Evolutionary conservation across 306 rosid species (phyloP).

Genomic region (Inga laurina): DNA sequence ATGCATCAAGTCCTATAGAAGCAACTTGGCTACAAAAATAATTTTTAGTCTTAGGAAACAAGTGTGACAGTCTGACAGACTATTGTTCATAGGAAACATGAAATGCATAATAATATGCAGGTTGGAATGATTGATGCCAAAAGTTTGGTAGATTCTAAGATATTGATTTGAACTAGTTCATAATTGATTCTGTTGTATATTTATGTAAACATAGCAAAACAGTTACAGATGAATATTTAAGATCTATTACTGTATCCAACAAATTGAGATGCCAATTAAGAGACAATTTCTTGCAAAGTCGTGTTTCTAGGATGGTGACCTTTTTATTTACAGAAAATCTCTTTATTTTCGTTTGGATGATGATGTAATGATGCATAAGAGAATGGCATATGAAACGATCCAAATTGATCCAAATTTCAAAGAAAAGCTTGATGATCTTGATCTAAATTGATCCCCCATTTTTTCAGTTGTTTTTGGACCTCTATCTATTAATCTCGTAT

Average conservation of each 20-base stretch:
- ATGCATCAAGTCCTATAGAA: neutral
- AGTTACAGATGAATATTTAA: neutral
- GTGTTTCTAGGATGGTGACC: neutral
- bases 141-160: neutral
- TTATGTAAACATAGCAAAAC: neutral
- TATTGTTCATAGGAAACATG: neutral
- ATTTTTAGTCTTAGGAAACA: neutral
- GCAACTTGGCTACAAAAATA: neutral
- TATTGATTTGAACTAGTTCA: neutral
- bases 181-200: neutral
- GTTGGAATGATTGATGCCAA: neutral
- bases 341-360: neutral
- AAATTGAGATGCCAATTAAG: neutral
- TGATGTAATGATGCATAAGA: neutral
- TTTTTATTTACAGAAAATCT: neutral
- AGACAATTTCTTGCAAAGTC: neutral
- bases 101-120: neutral
- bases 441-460: neutral
- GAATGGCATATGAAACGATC: neutral
- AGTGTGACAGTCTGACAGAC: neutral
- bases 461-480: slow-evolving; percentile 4
- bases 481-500: neutral
- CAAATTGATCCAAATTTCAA: neutral
- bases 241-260: neutral
- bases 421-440: neutral